Percentiles rank a stretch among this genome's conserved stretches.
phyloP scores from a whole-genome alignment of 192 early-diverging fungal genomes.

The Coemansia sp. region DNA sequence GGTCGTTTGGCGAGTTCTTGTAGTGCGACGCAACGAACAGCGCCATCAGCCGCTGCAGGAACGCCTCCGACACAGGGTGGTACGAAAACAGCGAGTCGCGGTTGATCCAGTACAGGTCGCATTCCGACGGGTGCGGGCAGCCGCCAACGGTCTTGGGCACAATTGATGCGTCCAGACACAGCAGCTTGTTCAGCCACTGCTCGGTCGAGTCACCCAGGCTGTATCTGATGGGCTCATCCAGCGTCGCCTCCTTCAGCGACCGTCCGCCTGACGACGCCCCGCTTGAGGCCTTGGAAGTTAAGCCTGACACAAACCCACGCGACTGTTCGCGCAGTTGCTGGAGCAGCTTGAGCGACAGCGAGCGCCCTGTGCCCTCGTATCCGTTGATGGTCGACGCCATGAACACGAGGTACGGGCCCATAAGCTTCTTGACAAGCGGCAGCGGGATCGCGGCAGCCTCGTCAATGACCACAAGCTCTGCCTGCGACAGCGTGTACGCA shows the following conservation, averaged over 20 bases:
- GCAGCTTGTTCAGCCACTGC: slow-evolving; percentile 90
- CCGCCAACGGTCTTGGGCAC: slow-evolving; percentile 72
- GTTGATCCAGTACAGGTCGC: slow-evolving; percentile 95
- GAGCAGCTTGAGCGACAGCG: slow-evolving; percentile 92
- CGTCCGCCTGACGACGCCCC: slow-evolving; percentile 58
- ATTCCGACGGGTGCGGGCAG: slow-evolving; percentile 90
- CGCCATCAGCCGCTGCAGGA: slow-evolving; percentile 97
- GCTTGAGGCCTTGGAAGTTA: slow-evolving; percentile 26
- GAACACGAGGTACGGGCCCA: slow-evolving; percentile 95
- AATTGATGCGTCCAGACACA: slow-evolving; percentile 88
- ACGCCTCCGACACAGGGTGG: slow-evolving; percentile 94
- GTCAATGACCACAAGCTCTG: slow-evolving; percentile 97
- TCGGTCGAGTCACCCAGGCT: slow-evolving; percentile 82
- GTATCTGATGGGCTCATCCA: slow-evolving; percentile 96
- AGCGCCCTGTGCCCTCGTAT: slow-evolving; percentile 98
- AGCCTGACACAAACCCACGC: slow-evolving; percentile 62
- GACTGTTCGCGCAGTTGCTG: slow-evolving; percentile 94
- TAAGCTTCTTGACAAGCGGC: slow-evolving; percentile 82
- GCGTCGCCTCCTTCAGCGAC: slow-evolving; percentile 82
- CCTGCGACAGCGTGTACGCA: slow-evolving; percentile 87
- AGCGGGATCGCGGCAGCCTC: slow-evolving; percentile 98
- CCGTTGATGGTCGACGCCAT: slow-evolving; percentile 99
- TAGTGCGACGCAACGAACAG: slow-evolving; percentile 98
- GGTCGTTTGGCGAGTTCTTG: slow-evolving; percentile 99
- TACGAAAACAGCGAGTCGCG: slow-evolving; percentile 98